Conservation (phyloP, 2,329 filamentous ascomycete genomes). For the Talaromyces pinophilus region DNA sequence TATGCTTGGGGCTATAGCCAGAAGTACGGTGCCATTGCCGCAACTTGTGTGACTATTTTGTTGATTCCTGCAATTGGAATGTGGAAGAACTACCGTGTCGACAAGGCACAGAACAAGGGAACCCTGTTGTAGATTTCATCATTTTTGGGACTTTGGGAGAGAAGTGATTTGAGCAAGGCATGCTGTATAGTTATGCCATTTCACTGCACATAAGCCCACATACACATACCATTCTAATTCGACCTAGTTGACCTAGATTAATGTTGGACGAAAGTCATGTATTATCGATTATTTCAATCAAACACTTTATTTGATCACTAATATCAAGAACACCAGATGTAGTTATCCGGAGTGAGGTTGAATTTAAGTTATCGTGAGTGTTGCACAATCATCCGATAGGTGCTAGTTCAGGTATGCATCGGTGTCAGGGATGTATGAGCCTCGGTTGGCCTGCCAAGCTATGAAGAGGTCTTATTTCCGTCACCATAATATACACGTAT, state of each 20-base stretch:
- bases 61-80: conserved; percentile 38
- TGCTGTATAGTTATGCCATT: not conserved
- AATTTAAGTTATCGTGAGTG: not conserved
- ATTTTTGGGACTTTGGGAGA: not conserved
- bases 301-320: not conserved
- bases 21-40: conserved; percentile 39
- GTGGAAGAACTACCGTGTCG: conserved; percentile 44
- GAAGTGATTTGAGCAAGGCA: not conserved
- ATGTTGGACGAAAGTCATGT: not conserved
- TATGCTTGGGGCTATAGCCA: conserved; percentile 44
- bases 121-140: conserved; percentile 27
- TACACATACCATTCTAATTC: not conserved
- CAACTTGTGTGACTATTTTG: conserved; percentile 37
- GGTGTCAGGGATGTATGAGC: not conserved
- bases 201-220: not conserved
- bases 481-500: not conserved
- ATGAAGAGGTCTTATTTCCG: not conserved
- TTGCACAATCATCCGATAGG: not conserved
- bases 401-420: not conserved
- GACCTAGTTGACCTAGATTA: not conserved
- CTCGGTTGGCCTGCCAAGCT: not conserved
- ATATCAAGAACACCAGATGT: not conserved
- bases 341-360: not conserved
- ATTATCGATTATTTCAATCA: not conserved
- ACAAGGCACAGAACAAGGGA: conserved; percentile 45